Conservation (phyloP, 805 yeast genomes). For the Myxozyma udenii region DNA sequence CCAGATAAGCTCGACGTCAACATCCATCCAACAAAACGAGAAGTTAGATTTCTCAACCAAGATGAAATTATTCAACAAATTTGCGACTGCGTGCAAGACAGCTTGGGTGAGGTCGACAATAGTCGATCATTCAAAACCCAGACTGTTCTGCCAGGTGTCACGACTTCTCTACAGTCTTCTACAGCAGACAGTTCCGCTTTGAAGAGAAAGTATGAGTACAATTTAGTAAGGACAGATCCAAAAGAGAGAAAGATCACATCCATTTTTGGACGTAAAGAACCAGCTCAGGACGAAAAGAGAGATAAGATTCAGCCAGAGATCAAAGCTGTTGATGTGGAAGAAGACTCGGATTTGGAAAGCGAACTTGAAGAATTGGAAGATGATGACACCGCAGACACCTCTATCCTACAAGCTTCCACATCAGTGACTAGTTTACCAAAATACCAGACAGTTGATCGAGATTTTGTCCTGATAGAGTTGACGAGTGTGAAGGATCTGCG, state of each 20-base stretch:
- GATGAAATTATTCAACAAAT: slow-evolving; percentile 75
- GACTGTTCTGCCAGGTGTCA: slow-evolving; percentile 44
- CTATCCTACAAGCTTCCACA: neutral
- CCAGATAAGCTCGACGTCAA: slow-evolving; percentile 84
- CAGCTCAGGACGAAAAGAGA: no score
- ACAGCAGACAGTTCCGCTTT: neutral
- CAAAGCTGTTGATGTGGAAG: neutral
- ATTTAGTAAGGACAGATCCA: slow-evolving; percentile 25
- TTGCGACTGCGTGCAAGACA: slow-evolving; percentile 48
- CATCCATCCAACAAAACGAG: slow-evolving; percentile 92
- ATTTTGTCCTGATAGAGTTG: slow-evolving; percentile 46
- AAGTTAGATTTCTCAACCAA: slow-evolving; percentile 80
- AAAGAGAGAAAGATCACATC: slow-evolving; percentile 55
- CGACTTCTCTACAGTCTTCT: neutral
- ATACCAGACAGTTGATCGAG: slow-evolving; percentile 15
- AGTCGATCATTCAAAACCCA: slow-evolving; percentile 70
- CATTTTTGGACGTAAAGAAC: slow-evolving; percentile 35
- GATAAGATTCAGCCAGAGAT: neutral
- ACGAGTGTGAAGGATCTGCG: slow-evolving; percentile 60
- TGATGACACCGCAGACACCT: neutral
- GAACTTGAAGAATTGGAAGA: neutral
- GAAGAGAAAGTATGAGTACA: slow-evolving; percentile 17
- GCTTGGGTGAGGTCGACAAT: slow-evolving; percentile 57
- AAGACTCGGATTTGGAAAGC: neutral
- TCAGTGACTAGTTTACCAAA: no score